Evolutionary conservation across 768 basidiomycete species (phyloP).

Genomic region (Kwoniella heveanensis): DNA sequence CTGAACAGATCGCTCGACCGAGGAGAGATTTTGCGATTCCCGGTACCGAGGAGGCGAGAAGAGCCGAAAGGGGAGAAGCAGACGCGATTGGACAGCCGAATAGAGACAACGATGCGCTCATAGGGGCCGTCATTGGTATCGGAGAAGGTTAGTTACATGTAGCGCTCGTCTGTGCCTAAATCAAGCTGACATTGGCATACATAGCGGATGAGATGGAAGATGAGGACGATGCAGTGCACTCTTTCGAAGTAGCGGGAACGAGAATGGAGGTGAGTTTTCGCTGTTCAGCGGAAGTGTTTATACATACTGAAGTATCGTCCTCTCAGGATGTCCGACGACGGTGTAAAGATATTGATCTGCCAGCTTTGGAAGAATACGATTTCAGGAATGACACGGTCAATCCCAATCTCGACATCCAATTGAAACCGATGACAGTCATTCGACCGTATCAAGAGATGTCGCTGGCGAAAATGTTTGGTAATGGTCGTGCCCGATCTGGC

Average conservation of each 20-base stretch:
- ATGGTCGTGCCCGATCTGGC: constrained; percentile 95
- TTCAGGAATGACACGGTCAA: constrained; percentile 97
- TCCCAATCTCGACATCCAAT: constrained; percentile 94
- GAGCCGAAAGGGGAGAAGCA: constrained; percentile 46
- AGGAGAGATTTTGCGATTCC: constrained; percentile 83
- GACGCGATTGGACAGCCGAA: constrained; percentile 59
- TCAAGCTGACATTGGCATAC: neutral
- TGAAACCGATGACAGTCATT: constrained; percentile 96
- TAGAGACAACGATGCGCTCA: constrained; percentile 65
- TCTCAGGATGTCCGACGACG: constrained; percentile 87
- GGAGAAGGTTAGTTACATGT: constrained; percentile 67
- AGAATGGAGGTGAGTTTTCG: constrained; percentile 78
- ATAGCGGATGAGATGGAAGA: constrained; percentile 91
- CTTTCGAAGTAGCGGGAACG: constrained; percentile 91
- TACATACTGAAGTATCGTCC: neutral
- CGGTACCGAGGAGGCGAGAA: constrained; percentile 68
- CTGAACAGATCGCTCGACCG: constrained; percentile 79
- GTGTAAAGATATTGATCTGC: constrained; percentile 94
- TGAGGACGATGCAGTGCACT: constrained; percentile 95
- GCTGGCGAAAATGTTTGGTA: constrained; percentile 99
- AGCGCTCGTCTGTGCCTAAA: neutral
- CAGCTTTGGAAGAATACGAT: constrained; percentile 98
- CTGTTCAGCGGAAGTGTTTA: neutral
- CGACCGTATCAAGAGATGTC: constrained; percentile 98
- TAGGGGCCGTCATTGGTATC: constrained; percentile 94